Evolutionary conservation across 352 stramenopile genomes (phyloP).

Genomic region (Globisporangium megalacanthum): DNA sequence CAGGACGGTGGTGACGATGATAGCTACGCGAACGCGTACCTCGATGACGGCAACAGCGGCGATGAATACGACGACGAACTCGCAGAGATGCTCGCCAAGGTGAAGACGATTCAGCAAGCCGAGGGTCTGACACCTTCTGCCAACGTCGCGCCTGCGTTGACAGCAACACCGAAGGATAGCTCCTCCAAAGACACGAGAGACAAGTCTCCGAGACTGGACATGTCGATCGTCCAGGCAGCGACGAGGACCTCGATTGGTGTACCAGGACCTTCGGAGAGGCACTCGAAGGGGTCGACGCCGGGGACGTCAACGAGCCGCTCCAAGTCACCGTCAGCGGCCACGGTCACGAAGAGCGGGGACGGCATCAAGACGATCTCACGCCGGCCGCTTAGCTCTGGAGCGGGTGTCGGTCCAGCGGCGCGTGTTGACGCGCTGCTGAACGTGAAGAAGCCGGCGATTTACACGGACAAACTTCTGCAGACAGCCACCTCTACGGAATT

Average conservation of each 20-base stretch:
- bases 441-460: slow-evolving; percentile 52
- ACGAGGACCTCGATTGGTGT: not conserved
- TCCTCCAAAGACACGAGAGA: not conserved
- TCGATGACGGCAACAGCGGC: slow-evolving; percentile 30
- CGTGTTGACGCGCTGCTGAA: slow-evolving; percentile 34
- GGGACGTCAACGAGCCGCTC: slow-evolving; percentile 5
- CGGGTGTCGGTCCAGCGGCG: slow-evolving; percentile 7
- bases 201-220: slow-evolving; percentile 3
- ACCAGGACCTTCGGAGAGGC: not conserved
- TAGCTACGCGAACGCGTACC: slow-evolving; percentile 34
- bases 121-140: slow-evolving; percentile 22
- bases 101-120: slow-evolving; percentile 53
- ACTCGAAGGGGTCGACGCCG: slow-evolving; percentile 4
- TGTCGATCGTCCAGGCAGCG: slow-evolving; percentile 7
- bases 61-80: slow-evolving; percentile 47
- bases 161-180: not conserved
- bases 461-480: slow-evolving; percentile 51
- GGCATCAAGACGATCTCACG: slow-evolving; percentile 62
- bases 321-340: not conserved
- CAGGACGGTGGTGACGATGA: slow-evolving; percentile 20
- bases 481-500: slow-evolving; percentile 30
- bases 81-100: slow-evolving; percentile 69
- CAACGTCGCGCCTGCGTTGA: slow-evolving; percentile 3
- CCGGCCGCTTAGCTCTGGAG: slow-evolving; percentile 11
- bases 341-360: slow-evolving; percentile 21